Evolutionary conservation across 768 basidiomycete genomes (phyloP), one percentile per base, ranked within the genome.

Genomic region (Amanita molliuscula): DNA sequence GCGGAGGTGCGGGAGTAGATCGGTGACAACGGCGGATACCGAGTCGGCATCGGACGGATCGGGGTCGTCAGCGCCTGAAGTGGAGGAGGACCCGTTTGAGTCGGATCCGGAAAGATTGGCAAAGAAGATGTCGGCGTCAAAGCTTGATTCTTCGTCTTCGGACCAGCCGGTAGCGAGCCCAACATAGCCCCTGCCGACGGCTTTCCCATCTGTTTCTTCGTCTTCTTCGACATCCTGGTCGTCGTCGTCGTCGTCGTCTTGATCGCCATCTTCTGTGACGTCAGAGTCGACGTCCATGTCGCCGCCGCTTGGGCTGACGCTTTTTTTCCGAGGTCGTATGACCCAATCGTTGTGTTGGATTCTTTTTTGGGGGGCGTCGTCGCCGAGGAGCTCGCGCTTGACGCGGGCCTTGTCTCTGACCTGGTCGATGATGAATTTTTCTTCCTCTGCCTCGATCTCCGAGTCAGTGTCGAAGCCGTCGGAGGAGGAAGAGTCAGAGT

Each of bases 91-190:
- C n/a, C 59, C 61, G 42, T 31, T 31, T 1, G 60, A 62, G 47
- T 73, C 75, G 1, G 74, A 64, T 58, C 78, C 85, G 33, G 80
- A 79, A 36, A 90, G 76, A 59, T 88, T 84, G 49, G 82, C 79
- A 58, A 91, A 90, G 67, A 91, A 90, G 0, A 90, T 63, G 53
- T 90, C 87, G 8, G 88, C 88, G 56, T 91, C 88, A 57, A 88
- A 86, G 53, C 75, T 78, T 2, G 80, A 82, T 61, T 88, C 87
- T 54, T 82, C 86, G 51, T 82, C 84, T 16, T 84, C 83, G 35
- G 82, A 83, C 87, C 86, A 91, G 37, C 84, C 81, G 1, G 82
- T 82, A 43, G 76, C 81, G 42, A 86, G 72, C 43, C 83, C 84
- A 35, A 76, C 74, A 58, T 81, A 85, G 43, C 68, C 66, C 34